Conservation (phyloP, 352 stramenopile species). For the Pythium myriotylum region DNA sequence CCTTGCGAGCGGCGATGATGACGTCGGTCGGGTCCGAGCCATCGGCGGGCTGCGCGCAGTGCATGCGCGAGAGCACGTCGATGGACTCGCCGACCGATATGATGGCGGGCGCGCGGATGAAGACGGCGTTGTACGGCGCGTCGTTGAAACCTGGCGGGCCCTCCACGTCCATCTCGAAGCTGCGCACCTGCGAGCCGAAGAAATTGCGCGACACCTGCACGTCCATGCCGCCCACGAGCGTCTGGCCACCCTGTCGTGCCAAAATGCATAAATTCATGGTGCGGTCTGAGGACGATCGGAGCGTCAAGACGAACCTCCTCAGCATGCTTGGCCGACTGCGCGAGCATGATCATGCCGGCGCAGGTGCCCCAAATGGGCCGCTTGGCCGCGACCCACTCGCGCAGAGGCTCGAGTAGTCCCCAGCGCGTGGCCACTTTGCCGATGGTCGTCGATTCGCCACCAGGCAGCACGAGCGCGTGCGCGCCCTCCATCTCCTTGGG, state of each 20-base stretch:
- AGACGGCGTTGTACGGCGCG: conserved; percentile 92
- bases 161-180: conserved; percentile 67
- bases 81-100: conserved; percentile 90
- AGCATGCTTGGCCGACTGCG: conserved; percentile 74
- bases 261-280: conserved; percentile 4
- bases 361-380: conserved; percentile 96
- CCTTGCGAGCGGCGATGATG: conserved; percentile 81
- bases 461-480: conserved; percentile 94
- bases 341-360: conserved; percentile 97
- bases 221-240: conserved; percentile 94
- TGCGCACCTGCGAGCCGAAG: conserved; percentile 94
- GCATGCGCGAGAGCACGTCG: conserved; percentile 90
- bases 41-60: conserved; percentile 67
- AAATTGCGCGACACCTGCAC: conserved; percentile 97
- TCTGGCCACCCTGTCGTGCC: conserved; percentile 80
- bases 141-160: conserved; percentile 58
- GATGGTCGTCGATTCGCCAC: conserved; percentile 96
- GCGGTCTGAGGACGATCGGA: neutral
- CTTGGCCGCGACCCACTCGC: conserved; percentile 70
- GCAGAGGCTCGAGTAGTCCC: conserved; percentile 77
- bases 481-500: conserved; percentile 77
- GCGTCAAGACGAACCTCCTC: conserved; percentile 65
- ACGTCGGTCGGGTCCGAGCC: conserved; percentile 79
- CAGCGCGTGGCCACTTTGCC: conserved; percentile 87
- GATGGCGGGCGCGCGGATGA: conserved; percentile 97